phyloP scores from a whole-genome alignment of 164 flowering plant species.

The Sedum album region DNA sequence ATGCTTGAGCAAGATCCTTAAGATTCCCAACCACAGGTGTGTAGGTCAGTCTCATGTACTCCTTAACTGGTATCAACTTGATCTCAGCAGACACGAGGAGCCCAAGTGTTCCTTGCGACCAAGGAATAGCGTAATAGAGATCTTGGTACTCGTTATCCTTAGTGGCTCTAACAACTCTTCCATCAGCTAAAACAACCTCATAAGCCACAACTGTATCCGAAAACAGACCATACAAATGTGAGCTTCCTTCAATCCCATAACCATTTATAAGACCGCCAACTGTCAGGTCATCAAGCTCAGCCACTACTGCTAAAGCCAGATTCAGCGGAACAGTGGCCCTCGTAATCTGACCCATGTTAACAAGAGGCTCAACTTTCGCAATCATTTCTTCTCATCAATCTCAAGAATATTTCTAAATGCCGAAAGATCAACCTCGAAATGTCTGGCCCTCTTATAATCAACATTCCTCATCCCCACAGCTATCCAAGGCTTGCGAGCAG shows the following conservation, averaged over 20 bases:
- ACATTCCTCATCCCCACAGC: slow-evolving; percentile 99
- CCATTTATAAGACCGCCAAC: slow-evolving; percentile 99
- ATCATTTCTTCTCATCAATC: slow-evolving; percentile 75
- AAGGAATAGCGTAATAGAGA: slow-evolving; percentile 86
- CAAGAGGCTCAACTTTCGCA: slow-evolving; percentile 93
- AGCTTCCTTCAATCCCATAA: slow-evolving; percentile 98
- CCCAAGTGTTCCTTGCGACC: slow-evolving; percentile 98
- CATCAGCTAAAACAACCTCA: slow-evolving; percentile 87
- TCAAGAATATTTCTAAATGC: slow-evolving; percentile 75
- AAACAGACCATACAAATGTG: slow-evolving; percentile 89
- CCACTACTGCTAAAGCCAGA: slow-evolving; percentile 91
- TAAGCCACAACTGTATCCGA: slow-evolving; percentile 96
- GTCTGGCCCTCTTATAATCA: slow-evolving; percentile 93
- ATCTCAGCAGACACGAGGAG: slow-evolving; percentile 95
- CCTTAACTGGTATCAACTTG: slow-evolving; percentile 82
- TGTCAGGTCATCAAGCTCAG: slow-evolving; percentile 97
- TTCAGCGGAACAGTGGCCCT: slow-evolving; percentile 91
- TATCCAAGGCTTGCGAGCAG: slow-evolving; percentile 94
- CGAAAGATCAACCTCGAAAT: slow-evolving; percentile 93
- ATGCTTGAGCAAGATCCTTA: slow-evolving; percentile 68
- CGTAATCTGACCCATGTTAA: slow-evolving; percentile 93
- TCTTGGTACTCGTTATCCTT: slow-evolving; percentile 87
- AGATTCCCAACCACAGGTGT: slow-evolving; percentile 69
- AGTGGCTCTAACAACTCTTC: slow-evolving; percentile 78
- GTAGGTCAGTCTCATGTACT: slow-evolving; percentile 91